Base-by-base conservation (phyloP, 1,139 yeast genomes). In the Pichia sp. region DNA sequence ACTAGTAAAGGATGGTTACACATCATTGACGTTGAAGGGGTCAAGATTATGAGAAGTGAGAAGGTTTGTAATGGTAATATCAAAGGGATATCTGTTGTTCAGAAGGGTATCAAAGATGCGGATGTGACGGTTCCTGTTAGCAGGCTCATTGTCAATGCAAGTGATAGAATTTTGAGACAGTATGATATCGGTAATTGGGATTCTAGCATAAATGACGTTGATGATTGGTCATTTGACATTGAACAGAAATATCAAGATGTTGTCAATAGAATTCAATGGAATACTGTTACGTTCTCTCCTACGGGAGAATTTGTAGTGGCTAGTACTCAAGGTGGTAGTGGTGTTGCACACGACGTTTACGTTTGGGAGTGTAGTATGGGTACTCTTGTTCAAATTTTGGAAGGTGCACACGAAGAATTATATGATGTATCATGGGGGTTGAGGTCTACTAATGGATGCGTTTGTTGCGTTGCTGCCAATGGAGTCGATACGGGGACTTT, bases 351-450 rank as follows among this genome's bases (percentile, higher is more conserved):
- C 52, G 96, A 86, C 50, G 68, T 91, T 32, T 88, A 87, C 56
- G 73, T 91, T 42, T 88, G 97, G 97, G 97, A 91, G 53, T 84
- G 96, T 0, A 68, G 77, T 11, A 70, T 83, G 67, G 97, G 96
- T 0, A 78, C 94, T 13, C 63, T 88, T 38, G 84, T 87, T 28
- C 84, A 88, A 59, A 91, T 88, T 36, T 64, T 86, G 29, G 96
- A 88, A 58, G 96, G 96, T 1, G 85, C 96, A n/a, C 77, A 78
- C 47, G 96, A 88, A 51, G 86, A 79, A 52, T 65, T 88, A 44
- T 73, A 83, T 33, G 94, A 82, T 41, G 84, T 87, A 31, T 83
- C 77, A 51, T 88, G 96, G 94, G 86, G 88, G 53, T 77, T 76
- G 38, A 64, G 75, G 32, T 69, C 77, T 37, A 33, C 30, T 5